A percentile compares a stretch with the other conserved stretches of the same genome.
Conservation (phyloP, 164 flowering plant species). For the Amborella trichopoda region DNA sequence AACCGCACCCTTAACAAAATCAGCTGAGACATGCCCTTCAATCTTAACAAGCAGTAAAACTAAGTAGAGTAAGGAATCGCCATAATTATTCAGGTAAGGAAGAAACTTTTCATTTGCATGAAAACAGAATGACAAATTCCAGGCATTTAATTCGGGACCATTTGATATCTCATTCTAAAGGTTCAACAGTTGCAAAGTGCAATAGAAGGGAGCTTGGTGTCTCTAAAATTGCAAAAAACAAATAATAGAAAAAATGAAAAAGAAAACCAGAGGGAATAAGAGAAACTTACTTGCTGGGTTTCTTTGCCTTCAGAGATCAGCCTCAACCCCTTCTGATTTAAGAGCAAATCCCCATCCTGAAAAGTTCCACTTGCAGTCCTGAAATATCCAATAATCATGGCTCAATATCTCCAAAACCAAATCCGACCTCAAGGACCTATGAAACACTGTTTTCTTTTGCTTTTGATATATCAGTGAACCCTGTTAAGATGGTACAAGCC, state of each 20-base stretch:
- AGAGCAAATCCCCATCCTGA: slow-evolving; percentile 88
- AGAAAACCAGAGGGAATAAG: neutral
- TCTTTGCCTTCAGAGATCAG: slow-evolving; percentile 66
- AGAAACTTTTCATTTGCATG: too few relatives aligned
- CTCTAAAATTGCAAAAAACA: neutral
- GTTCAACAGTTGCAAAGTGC: too few relatives aligned
- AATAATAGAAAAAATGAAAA: neutral
- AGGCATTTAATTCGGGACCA: too few relatives aligned
- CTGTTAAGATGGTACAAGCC: too few relatives aligned
- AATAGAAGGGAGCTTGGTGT: too few relatives aligned
- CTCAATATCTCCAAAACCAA: neutral
- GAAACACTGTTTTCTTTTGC: neutral
- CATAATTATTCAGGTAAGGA: too few relatives aligned
- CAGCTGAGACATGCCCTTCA: too few relatives aligned
- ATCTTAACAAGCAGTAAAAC: too few relatives aligned
- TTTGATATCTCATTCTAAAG: too few relatives aligned
- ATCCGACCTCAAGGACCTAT: neutral
- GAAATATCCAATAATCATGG: slow-evolving; percentile 4
- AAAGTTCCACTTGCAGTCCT: slow-evolving; percentile 99
- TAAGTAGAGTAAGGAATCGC: too few relatives aligned
- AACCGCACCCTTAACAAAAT: too few relatives aligned
- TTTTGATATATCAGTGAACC: neutral
- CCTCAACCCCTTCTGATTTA: slow-evolving; percentile 83
- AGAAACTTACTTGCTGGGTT: slow-evolving; percentile 27
- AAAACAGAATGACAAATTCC: too few relatives aligned